These are phyloP conservation scores for Alternaria triticina DNA, from an alignment of 2,329 filamentous ascomycete genomes.

Conservation along the genomic window DNA sequence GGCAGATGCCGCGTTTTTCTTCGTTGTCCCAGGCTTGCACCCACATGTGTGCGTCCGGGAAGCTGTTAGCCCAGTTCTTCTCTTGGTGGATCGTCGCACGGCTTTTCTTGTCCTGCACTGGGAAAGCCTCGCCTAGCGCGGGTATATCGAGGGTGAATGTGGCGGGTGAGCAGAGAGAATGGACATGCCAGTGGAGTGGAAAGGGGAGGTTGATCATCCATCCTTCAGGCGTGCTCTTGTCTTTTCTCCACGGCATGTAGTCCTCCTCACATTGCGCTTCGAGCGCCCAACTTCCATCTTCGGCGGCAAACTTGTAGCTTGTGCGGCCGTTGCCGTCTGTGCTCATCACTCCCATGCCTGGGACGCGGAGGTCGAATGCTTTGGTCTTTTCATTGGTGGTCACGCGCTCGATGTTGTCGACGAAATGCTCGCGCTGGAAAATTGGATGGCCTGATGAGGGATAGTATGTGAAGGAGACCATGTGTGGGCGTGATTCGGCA, in stretches of 20 bases:
- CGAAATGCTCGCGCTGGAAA: constrained; percentile 53
- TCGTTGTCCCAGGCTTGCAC: constrained; percentile 37
- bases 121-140: constrained; percentile 23
- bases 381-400: constrained; percentile 31
- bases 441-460: constrained; percentile 42
- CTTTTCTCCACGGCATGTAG: constrained; percentile 49
- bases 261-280: constrained; percentile 45
- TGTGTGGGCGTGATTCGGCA: constrained; percentile 50
- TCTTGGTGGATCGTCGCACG: constrained; percentile 55
- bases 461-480: constrained; percentile 59
- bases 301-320: constrained; percentile 40
- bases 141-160: constrained; percentile 50
- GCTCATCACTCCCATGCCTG: constrained; percentile 50
- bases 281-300: constrained; percentile 47
- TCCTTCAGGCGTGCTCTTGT: constrained; percentile 52
- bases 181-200: constrained; percentile 60
- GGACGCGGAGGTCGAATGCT: constrained; percentile 51
- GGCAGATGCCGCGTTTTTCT: constrained; percentile 32
- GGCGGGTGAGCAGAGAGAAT: constrained; percentile 52
- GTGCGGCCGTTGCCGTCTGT: constrained; percentile 46
- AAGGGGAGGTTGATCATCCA: constrained; percentile 55
- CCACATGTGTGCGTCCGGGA: constrained; percentile 53
- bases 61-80: constrained; percentile 59
- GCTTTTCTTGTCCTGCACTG: constrained; percentile 37
- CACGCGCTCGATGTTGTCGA: constrained; percentile 48